Percentiles rank a stretch among this genome's conserved stretches.
Evolutionary conservation across 371 early-diverging fungal species (phyloP).

Genomic region (Batkoa obscura): DNA sequence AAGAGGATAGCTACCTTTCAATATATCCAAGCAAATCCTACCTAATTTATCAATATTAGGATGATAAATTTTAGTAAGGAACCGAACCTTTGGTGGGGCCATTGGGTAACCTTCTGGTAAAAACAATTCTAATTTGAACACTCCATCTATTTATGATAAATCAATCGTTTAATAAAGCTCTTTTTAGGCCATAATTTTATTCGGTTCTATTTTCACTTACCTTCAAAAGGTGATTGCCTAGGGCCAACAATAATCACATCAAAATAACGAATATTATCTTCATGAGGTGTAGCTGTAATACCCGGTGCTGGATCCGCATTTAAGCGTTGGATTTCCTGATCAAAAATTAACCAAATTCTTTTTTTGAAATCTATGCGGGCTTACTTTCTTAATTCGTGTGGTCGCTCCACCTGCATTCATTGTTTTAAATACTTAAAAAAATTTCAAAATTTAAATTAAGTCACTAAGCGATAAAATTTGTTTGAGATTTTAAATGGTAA

Average conservation of each 20-base stretch:
- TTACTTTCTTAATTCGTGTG: too few species aligned
- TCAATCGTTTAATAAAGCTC: not conserved
- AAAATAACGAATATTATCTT: slow-evolving; percentile 92
- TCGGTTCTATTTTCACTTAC: slow-evolving; percentile 18
- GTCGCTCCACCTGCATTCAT: too few species aligned
- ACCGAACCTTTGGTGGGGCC: slow-evolving; percentile 97
- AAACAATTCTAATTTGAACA: slow-evolving; percentile 89
- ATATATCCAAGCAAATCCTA: slow-evolving; percentile 95
- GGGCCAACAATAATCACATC: slow-evolving; percentile 96
- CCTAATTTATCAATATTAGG: slow-evolving; percentile 99
- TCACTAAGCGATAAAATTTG: too few species aligned
- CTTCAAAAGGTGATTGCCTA: slow-evolving; percentile 92
- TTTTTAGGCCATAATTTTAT: not conserved
- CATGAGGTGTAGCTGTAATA: slow-evolving; percentile 77
- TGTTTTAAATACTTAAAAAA: too few species aligned
- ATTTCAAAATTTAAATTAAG: too few species aligned
- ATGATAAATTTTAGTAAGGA: slow-evolving; percentile 97
- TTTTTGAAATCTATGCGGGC: too few species aligned
- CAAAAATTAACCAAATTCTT: not conserved
- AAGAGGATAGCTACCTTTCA: slow-evolving; percentile 59
- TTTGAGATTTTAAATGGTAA: too few species aligned
- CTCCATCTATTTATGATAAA: slow-evolving; percentile 44
- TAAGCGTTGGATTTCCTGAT: slow-evolving; percentile 87
- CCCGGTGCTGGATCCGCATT: slow-evolving; percentile 92
- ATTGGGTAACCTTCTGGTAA: slow-evolving; percentile 98